Evolutionary conservation across 306 rosid species (phyloP).

Genomic region (Vicia villosa): DNA sequence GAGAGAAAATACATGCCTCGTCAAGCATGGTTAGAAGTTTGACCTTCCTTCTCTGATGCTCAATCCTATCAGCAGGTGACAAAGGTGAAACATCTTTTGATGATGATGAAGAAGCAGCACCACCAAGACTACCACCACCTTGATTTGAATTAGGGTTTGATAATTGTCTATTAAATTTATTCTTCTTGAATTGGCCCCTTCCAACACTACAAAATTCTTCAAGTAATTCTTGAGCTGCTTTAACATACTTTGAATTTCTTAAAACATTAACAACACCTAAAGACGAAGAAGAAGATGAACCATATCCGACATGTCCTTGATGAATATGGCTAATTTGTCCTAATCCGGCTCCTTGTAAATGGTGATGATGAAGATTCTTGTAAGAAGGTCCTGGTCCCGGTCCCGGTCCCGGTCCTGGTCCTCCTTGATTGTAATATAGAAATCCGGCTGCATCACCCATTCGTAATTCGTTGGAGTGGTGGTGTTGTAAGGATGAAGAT

Average conservation of each 20-base stretch:
- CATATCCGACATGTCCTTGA: slow-evolving; percentile 54
- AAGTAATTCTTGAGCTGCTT: slow-evolving; percentile 72
- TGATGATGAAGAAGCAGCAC: slow-evolving; percentile 56
- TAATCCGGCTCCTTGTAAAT: slow-evolving; percentile 42
- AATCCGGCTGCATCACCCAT: slow-evolving; percentile 50
- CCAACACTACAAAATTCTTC: slow-evolving; percentile 93
- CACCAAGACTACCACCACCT: slow-evolving; percentile 38
- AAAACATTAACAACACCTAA: slow-evolving; percentile 66
- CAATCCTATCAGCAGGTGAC: slow-evolving; percentile 81
- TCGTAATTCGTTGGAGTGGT: slow-evolving; percentile 64
- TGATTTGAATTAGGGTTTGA: slow-evolving; percentile 74
- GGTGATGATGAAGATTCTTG: slow-evolving; percentile 43
- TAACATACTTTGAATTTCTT: slow-evolving; percentile 73
- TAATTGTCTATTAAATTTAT: slow-evolving; percentile 54
- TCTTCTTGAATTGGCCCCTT: slow-evolving; percentile 79
- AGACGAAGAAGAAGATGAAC: slow-evolving; percentile 44
- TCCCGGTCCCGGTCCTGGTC: slow-evolving; percentile 6
- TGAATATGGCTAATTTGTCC: slow-evolving; percentile 41
- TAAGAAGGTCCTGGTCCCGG: slow-evolving; percentile 31
- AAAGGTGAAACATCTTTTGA: slow-evolving; percentile 65
- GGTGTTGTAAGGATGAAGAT: slow-evolving; percentile 64
- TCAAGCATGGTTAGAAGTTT: slow-evolving; percentile 84
- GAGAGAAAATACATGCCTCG: slow-evolving; percentile 77
- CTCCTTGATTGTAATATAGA: slow-evolving; percentile 51
- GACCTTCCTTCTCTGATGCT: slow-evolving; percentile 89